Evolutionary conservation across 331 rosid species (phyloP).

Genomic region (Acacia pycnantha): DNA sequence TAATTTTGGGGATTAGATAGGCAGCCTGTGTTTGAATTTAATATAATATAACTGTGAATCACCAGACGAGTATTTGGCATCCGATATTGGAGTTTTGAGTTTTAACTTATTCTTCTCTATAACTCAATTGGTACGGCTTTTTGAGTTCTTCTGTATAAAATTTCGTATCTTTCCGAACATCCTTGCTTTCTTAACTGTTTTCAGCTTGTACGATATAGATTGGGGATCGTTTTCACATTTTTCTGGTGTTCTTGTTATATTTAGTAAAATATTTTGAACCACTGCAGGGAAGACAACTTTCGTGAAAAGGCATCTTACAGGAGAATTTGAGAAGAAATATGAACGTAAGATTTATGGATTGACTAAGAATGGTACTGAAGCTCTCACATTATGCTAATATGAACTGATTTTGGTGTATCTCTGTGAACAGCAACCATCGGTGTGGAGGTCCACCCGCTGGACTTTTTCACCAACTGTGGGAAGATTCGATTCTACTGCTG

Average conservation of each 20-base stretch:
- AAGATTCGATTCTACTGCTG: constrained; percentile 58
- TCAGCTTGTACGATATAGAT: background rate
- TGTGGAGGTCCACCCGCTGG: constrained; percentile 61
- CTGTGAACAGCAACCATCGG: constrained; percentile 48
- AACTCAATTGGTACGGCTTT: background rate
- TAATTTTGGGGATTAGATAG: background rate
- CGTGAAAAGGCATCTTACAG: constrained; percentile 49
- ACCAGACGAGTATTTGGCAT: background rate
- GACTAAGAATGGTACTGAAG: background rate
- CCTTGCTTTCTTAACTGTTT: background rate
- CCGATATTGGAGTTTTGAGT: background rate
- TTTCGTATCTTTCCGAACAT: background rate
- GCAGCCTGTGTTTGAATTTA: background rate
- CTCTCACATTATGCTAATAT: background rate
- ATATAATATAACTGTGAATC: background rate
- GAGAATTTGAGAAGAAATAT: constrained; percentile 54
- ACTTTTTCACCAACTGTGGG: constrained; percentile 60
- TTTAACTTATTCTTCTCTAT: background rate
- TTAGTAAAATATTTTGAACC: background rate
- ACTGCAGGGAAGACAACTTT: constrained; percentile 49
- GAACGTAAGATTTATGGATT: constrained; percentile 36
- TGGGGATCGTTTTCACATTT: background rate
- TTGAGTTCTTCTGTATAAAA: too few species aligned
- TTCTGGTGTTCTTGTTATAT: background rate
- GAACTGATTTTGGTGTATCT: background rate